phyloP scores from a whole-genome alignment of 169 alveolate species.

The Eimeria zaria region DNA sequence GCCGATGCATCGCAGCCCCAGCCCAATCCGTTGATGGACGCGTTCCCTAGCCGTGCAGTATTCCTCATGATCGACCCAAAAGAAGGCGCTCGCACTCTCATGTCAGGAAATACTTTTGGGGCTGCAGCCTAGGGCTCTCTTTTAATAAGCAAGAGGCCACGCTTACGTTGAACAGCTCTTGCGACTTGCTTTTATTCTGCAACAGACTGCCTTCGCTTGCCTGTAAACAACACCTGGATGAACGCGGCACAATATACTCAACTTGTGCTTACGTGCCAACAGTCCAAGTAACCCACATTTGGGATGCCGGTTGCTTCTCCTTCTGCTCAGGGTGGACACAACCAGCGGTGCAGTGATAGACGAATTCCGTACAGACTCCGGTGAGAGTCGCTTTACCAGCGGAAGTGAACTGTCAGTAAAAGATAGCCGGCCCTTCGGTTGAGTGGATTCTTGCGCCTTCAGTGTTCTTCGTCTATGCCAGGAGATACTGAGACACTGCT shows the following conservation, averaged over 20 bases:
- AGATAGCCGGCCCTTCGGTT: background rate
- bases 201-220: background rate
- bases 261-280: background rate
- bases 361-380: constrained; percentile 60
- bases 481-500: background rate
- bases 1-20: constrained; percentile 56
- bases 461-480: background rate
- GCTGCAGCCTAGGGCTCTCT: background rate
- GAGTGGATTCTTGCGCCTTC: background rate
- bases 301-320: constrained; percentile 3
- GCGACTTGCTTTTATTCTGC: background rate
- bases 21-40: constrained; percentile 69
- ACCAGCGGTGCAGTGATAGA: constrained; percentile 37
- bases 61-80: constrained; percentile 32
- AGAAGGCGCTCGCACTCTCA: constrained; percentile 42
- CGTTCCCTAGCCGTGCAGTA: constrained; percentile 74
- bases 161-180: background rate
- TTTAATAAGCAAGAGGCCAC: background rate
- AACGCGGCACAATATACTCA: background rate
- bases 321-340: constrained; percentile 69
- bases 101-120: background rate
- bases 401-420: background rate
- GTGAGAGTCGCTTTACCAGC: background rate
- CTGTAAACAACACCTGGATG: background rate
- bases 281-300: background rate